Percentiles rank a stretch among this genome's conserved stretches.
Evolutionary conservation across 805 yeast species (phyloP).

Genomic region (Candida koratica): DNA sequence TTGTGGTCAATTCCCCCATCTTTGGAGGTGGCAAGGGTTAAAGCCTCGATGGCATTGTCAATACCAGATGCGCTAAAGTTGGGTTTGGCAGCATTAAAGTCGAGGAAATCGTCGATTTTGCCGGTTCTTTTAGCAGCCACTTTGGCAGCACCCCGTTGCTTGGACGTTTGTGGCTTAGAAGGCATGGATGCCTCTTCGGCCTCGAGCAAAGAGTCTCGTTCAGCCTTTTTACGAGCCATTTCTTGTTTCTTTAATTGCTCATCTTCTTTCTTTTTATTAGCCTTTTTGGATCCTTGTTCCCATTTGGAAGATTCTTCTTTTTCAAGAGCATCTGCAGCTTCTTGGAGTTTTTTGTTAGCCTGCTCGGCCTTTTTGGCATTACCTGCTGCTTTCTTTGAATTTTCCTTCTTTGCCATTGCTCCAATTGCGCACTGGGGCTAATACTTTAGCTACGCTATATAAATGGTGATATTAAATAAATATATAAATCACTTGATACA

Average conservation of each 20-base stretch:
- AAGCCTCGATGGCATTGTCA: conserved; percentile 75
- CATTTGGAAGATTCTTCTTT: conserved; percentile 61
- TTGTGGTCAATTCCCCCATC: conserved; percentile 54
- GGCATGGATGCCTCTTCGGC: conserved; percentile 66
- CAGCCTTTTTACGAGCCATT: conserved; percentile 76
- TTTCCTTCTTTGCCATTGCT: conserved; percentile 48
- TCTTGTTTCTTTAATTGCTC: conserved; percentile 69
- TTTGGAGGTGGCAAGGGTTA: conserved; percentile 53
- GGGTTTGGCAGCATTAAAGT: conserved; percentile 44
- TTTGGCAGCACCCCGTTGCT: conserved; percentile 66
- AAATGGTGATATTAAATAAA: too few relatives aligned
- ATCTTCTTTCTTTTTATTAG: conserved; percentile 64
- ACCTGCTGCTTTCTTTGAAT: conserved; percentile 57
- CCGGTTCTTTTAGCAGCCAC: conserved; percentile 57
- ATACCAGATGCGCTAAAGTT: conserved; percentile 69
- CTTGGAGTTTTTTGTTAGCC: conserved; percentile 55
- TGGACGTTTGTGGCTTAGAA: conserved; percentile 47
- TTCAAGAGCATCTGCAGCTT: conserved; percentile 42
- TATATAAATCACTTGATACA: too few relatives aligned
- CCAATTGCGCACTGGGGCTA: too few relatives aligned
- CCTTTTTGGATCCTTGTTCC: conserved; percentile 70
- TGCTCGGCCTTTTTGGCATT: conserved; percentile 65
- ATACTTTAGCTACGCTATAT: too few relatives aligned
- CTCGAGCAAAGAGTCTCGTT: conserved; percentile 62
- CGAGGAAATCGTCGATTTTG: conserved; percentile 65